Percentiles rank a stretch among this genome's conserved stretches.
Conservation (phyloP, 768 basidiomycete species). For the Boletus rufocinnamomeus region DNA sequence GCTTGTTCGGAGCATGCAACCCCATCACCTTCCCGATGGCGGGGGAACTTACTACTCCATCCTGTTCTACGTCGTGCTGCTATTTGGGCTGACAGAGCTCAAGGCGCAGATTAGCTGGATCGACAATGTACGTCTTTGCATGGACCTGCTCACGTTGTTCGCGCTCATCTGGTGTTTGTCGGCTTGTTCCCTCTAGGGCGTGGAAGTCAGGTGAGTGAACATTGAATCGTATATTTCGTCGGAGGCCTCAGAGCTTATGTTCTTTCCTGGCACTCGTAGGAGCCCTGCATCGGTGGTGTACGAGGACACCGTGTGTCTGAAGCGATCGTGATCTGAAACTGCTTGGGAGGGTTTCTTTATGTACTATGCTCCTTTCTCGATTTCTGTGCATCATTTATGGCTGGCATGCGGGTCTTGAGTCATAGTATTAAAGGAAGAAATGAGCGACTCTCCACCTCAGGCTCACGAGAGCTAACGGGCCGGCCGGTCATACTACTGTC, state of each 20-base stretch:
- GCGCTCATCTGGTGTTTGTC: not conserved
- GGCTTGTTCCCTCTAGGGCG: constrained; percentile 28
- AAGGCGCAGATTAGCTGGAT: constrained; percentile 54
- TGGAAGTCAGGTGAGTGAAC: constrained; percentile 36
- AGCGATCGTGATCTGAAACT: not conserved
- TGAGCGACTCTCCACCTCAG: too few relatives aligned
- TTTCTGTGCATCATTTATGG: not conserved
- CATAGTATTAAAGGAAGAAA: too few relatives aligned
- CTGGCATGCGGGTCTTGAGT: not conserved
- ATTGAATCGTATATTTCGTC: not conserved
- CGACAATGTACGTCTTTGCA: constrained; percentile 36
- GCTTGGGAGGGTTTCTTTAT: not conserved
- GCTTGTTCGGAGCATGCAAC: constrained; percentile 10
- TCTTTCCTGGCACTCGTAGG: constrained; percentile 11
- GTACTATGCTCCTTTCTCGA: not conserved
- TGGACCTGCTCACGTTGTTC: too few relatives aligned
- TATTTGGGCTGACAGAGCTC: constrained; percentile 54
- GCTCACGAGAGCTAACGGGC: not conserved
- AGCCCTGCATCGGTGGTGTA: constrained; percentile 33
- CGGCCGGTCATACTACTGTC: too few relatives aligned
- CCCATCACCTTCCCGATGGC: constrained; percentile 12
- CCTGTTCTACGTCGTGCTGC: constrained; percentile 40
- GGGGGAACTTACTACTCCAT: constrained; percentile 17
- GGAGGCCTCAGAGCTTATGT: not conserved
- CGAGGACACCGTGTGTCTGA: constrained; percentile 16